Evolutionary conservation across 441 rosid species (phyloP).

Genomic region (Gossypium gossypioides): DNA sequence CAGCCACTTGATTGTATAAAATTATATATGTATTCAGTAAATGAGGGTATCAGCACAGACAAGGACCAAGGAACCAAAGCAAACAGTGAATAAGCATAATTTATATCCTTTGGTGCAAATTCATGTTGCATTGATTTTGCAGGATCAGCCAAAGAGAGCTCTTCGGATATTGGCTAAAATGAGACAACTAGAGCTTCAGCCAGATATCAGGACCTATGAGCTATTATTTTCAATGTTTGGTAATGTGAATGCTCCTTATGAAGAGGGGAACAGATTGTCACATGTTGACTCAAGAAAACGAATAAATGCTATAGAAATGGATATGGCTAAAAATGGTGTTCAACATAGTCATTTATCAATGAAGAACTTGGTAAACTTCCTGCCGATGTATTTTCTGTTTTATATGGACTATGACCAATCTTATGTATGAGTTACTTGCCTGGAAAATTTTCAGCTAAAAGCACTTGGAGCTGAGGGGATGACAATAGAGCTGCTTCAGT

Average conservation of each 20-base stretch:
- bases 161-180: constrained; percentile 57
- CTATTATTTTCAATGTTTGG: constrained; percentile 70
- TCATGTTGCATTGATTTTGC: constrained; percentile 20
- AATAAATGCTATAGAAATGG: constrained; percentile 60
- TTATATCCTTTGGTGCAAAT: background rate
- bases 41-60: background rate
- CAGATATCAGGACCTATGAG: constrained; percentile 61
- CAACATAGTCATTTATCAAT: constrained; percentile 55
- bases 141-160: constrained; percentile 83
- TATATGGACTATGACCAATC: constrained; percentile 9
- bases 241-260: constrained; percentile 64
- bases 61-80: background rate
- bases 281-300: constrained; percentile 52
- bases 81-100: background rate
- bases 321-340: constrained; percentile 61
- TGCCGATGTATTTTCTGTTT: constrained; percentile 8
- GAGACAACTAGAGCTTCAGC: constrained; percentile 45
- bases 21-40: background rate
- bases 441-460: constrained; percentile 42
- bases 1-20: background rate
- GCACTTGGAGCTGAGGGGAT: constrained; percentile 78
- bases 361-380: constrained; percentile 51
- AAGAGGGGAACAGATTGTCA: constrained; percentile 49
- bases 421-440: background rate
- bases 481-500: constrained; percentile 46